Evolutionary conservation across 345 rosid species (phyloP).

Genomic region (Eucalyptus paniculata): DNA sequence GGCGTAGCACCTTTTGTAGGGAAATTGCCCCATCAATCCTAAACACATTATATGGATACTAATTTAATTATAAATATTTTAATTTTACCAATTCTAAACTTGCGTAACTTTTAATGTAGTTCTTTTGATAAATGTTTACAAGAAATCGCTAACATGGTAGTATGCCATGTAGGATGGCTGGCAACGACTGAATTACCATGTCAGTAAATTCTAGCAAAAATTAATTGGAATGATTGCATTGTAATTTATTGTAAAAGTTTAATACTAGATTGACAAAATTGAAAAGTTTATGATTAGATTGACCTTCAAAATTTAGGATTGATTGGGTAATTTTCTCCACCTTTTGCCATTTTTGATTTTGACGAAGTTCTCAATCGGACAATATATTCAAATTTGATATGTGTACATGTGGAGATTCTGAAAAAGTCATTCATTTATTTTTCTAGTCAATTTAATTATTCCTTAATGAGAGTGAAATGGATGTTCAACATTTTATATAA

Average conservation of each 20-base stretch:
- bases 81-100: not conserved
- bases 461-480: not conserved
- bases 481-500: not conserved
- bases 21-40: rapidly evolving
- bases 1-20: not conserved
- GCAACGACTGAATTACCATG: rapidly evolving
- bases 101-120: not conserved
- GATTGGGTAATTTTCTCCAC: not conserved
- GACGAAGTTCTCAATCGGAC: not conserved
- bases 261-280: not conserved
- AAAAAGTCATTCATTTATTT: not conserved
- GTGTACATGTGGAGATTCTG: not conserved
- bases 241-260: rapidly evolving
- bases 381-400: not conserved
- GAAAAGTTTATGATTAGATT: rapidly evolving
- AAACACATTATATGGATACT: rapidly evolving
- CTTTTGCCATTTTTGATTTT: not conserved
- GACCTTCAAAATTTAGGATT: not conserved
- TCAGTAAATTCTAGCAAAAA: rapidly evolving
- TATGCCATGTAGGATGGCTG: rapidly evolving
- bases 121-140: rapidly evolving
- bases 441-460: not conserved
- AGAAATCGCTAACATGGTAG: rapidly evolving
- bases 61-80: not conserved
- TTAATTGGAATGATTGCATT: rapidly evolving